Percentiles rank a stretch among this genome's conserved stretches.
These are phyloP conservation scores for Dioszegia hungarica DNA, from an alignment of 768 basidiomycete genomes.

Conservation along the genomic window DNA sequence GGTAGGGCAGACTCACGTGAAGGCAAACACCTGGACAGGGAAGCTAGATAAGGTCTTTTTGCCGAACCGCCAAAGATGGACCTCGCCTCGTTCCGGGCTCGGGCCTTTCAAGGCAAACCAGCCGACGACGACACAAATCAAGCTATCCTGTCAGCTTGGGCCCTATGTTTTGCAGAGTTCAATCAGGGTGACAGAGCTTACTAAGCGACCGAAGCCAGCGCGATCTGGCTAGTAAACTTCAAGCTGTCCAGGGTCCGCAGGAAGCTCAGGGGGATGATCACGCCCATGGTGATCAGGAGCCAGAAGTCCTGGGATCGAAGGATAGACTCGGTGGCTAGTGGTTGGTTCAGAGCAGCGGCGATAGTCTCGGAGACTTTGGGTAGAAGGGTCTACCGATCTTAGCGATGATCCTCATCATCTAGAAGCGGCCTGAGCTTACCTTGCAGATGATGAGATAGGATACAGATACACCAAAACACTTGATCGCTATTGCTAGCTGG, in stretches of 20 bases:
- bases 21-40: constrained; percentile 63
- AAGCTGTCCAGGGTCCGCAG: constrained; percentile 77
- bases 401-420: constrained; percentile 53
- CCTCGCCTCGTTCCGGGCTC: constrained; percentile 35
- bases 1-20: constrained; percentile 25
- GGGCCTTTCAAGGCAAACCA: constrained; percentile 44
- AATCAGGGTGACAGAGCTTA: constrained; percentile 27
- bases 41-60: constrained; percentile 56
- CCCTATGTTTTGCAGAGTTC: neutral
- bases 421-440: constrained; percentile 25
- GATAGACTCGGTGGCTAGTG: constrained; percentile 49
- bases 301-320: constrained; percentile 63
- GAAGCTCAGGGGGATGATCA: constrained; percentile 72
- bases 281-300: constrained; percentile 70
- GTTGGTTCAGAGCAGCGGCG: constrained; percentile 71
- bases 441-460: constrained; percentile 58
- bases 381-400: constrained; percentile 87
- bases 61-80: constrained; percentile 39
- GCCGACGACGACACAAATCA: constrained; percentile 47
- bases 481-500: constrained; percentile 75
- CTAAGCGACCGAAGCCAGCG: constrained; percentile 81
- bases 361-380: constrained; percentile 81
- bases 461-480: constrained; percentile 94
- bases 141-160: constrained; percentile 18
- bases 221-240: constrained; percentile 84